Evolutionary conservation across 2,329 filamentous ascomycete species (phyloP).

Genomic region (Knufia fluminis): DNA sequence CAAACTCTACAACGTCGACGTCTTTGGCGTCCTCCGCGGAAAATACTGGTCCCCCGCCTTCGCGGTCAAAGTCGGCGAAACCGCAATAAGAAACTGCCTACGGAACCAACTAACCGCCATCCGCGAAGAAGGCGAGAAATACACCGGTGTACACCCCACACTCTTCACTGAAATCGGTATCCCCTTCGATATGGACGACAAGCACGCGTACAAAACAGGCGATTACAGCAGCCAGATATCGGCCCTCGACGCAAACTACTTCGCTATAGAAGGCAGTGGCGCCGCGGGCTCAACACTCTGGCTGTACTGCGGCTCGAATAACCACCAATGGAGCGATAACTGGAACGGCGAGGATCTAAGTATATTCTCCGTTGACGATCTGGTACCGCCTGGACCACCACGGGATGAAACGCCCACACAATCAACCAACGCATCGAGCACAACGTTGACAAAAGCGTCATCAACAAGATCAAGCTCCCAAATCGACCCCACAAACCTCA

Average conservation of each 20-base stretch:
- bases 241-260: slow-evolving; percentile 94
- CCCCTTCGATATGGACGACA: slow-evolving; percentile 97
- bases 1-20: slow-evolving; percentile 90
- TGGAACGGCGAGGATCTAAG: slow-evolving; percentile 98
- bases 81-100: slow-evolving; percentile 88
- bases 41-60: slow-evolving; percentile 83
- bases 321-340: slow-evolving; percentile 78
- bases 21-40: slow-evolving; percentile 82
- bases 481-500: slow-evolving; percentile 68
- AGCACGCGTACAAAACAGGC: slow-evolving; percentile 88
- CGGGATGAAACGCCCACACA: slow-evolving; percentile 24
- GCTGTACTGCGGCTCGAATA: slow-evolving; percentile 75
- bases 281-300: slow-evolving; percentile 84
- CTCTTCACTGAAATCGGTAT: slow-evolving; percentile 94
- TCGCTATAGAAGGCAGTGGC: slow-evolving; percentile 72
- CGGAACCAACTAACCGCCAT: slow-evolving; percentile 77
- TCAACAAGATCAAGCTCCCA: slow-evolving; percentile 34
- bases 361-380: slow-evolving; percentile 79
- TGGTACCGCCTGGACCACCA: slow-evolving; percentile 37
- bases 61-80: slow-evolving; percentile 85
- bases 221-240: slow-evolving; percentile 88
- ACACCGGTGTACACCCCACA: slow-evolving; percentile 80
- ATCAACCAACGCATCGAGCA: slow-evolving; percentile 33
- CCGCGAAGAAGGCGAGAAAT: slow-evolving; percentile 74
- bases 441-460: slow-evolving; percentile 37